Conservation (phyloP, 2,329 filamentous ascomycete species). For the Venturia nashicola region DNA sequence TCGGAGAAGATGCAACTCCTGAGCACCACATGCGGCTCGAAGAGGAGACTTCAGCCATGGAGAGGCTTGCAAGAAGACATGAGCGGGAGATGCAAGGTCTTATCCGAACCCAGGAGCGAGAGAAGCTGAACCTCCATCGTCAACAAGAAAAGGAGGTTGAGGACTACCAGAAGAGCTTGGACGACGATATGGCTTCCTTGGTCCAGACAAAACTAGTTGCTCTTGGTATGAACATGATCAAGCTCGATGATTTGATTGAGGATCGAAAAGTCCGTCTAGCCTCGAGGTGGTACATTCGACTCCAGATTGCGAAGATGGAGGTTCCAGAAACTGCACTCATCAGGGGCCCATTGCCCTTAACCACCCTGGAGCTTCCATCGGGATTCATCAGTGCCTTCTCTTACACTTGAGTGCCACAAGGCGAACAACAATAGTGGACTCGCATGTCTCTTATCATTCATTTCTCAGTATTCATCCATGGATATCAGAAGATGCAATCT, state of each 20-base stretch:
- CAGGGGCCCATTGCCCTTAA: not conserved
- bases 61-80: constrained; percentile 4
- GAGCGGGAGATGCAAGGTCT: constrained; percentile 6
- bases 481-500: not conserved
- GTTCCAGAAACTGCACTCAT: not conserved
- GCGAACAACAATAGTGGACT: not conserved
- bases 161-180: constrained; percentile 1
- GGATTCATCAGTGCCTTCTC: constrained; percentile 1
- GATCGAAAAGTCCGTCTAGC: constrained; percentile 6
- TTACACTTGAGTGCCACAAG: not conserved
- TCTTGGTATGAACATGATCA: constrained; percentile 2
- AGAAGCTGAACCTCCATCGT: constrained; percentile 6
- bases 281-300: constrained; percentile 6
- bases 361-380: not conserved
- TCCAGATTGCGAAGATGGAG: constrained; percentile 8
- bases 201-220: not conserved
- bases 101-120: constrained; percentile 2
- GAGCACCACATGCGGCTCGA: constrained; percentile 4
- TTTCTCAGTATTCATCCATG: not conserved
- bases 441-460: not conserved
- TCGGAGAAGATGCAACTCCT: constrained; percentile 7
- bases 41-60: constrained; percentile 6
- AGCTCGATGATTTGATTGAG: constrained; percentile 8
- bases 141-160: constrained; percentile 9
- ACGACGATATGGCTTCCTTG: not conserved